A percentile compares a stretch with the other conserved stretches of the same genome.
These are phyloP conservation scores for Athelia psychrophila DNA, from an alignment of 1,284 basidiomycete species.

Conservation along the genomic window DNA sequence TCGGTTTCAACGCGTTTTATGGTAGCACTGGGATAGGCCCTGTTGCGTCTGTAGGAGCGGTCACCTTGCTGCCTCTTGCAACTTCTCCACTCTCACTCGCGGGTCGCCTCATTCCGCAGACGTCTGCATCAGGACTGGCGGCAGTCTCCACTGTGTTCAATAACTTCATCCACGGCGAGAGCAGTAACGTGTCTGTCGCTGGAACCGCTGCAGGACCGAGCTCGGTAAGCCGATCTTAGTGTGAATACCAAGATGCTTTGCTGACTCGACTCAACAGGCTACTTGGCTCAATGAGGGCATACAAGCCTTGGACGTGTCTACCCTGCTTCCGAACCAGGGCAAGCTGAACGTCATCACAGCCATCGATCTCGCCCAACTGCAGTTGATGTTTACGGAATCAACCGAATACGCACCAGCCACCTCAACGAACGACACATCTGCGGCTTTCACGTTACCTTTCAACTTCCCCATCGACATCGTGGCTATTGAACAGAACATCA, in stretches of 20 bases:
- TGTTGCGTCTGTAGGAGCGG: slow-evolving; percentile 44
- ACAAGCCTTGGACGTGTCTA: slow-evolving; percentile 57
- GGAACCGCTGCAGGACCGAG: slow-evolving; percentile 65
- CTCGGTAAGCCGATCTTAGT: slow-evolving; percentile 36
- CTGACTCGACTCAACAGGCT: slow-evolving; percentile 38
- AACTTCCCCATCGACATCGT: slow-evolving; percentile 69
- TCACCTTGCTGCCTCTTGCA: slow-evolving; percentile 57
- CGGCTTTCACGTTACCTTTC: slow-evolving; percentile 70
- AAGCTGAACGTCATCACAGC: slow-evolving; percentile 64
- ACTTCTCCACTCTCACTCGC: slow-evolving; percentile 54
- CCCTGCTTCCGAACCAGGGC: slow-evolving; percentile 66
- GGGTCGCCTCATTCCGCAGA: slow-evolving; percentile 69
- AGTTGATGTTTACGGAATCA: slow-evolving; percentile 56
- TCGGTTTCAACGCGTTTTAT: slow-evolving; percentile 62
- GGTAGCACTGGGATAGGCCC: slow-evolving; percentile 58
- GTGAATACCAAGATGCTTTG: background rate
- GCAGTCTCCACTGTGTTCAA: slow-evolving; percentile 71
- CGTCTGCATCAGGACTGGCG: slow-evolving; percentile 48
- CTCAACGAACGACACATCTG: slow-evolving; percentile 58
- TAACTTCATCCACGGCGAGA: slow-evolving; percentile 67
- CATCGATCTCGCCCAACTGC: slow-evolving; percentile 62
- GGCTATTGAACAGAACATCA: slow-evolving; percentile 61
- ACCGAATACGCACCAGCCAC: slow-evolving; percentile 59
- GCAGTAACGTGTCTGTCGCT: slow-evolving; percentile 59
- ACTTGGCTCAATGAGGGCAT: slow-evolving; percentile 79